These are phyloP conservation scores for Gelatoporia subvermispora DNA, from an alignment of 768 basidiomycete species.

Conservation along the genomic window DNA sequence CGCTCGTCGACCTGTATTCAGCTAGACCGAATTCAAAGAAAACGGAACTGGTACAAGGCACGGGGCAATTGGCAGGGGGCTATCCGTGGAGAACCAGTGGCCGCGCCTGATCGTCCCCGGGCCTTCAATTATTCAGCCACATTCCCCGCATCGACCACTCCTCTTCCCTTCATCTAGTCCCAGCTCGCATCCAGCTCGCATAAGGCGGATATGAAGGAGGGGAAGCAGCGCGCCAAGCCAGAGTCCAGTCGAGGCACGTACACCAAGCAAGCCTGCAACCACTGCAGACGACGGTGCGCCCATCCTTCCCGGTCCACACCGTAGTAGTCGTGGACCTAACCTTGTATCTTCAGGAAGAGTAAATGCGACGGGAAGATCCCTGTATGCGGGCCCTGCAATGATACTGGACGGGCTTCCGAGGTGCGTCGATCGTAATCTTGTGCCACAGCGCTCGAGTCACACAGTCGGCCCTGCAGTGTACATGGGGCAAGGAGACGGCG, in stretches of 20 bases:
- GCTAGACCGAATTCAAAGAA: no score
- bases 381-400: conserved; percentile 24
- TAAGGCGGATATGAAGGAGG: conserved; percentile 13
- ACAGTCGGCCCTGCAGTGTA: conserved; percentile 15
- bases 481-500: conserved; percentile 29
- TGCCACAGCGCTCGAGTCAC: neutral
- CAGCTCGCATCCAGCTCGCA: neutral
- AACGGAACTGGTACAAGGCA: no score
- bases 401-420: conserved; percentile 21
- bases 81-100: no score
- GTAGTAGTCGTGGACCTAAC: neutral
- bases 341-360: conserved; percentile 22
- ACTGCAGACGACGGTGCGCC: conserved; percentile 24
- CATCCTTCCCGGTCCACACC: neutral
- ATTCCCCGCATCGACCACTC: no score
- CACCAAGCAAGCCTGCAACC: conserved; percentile 29
- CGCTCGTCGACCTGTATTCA: no score
- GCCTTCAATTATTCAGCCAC: conserved; percentile 7
- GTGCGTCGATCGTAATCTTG: conserved; percentile 5
- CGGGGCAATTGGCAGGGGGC: no score
- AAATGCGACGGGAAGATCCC: conserved; percentile 29
- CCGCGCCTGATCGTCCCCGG: no score
- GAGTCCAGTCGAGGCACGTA: conserved; percentile 25
- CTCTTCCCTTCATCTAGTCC: conserved; percentile 1
- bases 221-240: conserved; percentile 17